phyloP scores from a whole-genome alignment of 345 rosid species.

The Bretschneidera sinensis region DNA sequence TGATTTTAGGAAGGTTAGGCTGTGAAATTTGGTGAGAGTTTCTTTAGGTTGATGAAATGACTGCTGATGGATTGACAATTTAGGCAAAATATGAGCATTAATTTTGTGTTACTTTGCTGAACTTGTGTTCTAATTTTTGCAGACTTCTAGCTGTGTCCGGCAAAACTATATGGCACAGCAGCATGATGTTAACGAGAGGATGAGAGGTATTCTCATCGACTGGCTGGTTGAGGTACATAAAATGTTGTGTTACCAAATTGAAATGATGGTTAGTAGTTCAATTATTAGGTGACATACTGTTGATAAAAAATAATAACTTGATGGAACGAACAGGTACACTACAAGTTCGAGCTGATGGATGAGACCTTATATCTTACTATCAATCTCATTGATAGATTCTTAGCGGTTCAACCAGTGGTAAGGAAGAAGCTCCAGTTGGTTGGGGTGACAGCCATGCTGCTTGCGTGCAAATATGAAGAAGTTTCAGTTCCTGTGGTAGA shows the following conservation, averaged over 20 bases:
- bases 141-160: conserved; percentile 54
- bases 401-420: conserved; percentile 53
- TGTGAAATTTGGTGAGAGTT: too few species aligned
- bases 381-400: conserved; percentile 87
- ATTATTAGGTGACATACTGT: neutral
- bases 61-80: too few species aligned
- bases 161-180: conserved; percentile 73
- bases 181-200: conserved; percentile 70
- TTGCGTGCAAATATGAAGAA: conserved; percentile 98
- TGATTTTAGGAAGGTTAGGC: too few species aligned
- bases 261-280: neutral
- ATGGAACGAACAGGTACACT: conserved; percentile 66
- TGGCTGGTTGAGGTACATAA: conserved; percentile 83
- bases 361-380: conserved; percentile 89
- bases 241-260: neutral
- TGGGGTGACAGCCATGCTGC: conserved; percentile 91
- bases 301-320: conserved; percentile 1
- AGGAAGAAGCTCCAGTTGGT: conserved; percentile 96
- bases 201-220: conserved; percentile 92
- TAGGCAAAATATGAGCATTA: too few species aligned
- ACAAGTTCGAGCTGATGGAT: conserved; percentile 97
- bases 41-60: too few species aligned
- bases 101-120: neutral
- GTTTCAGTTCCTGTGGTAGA: conserved; percentile 94
- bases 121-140: conserved; percentile 15